phyloP scores from a whole-genome alignment of 2,329 filamentous ascomycete genomes.

The Botrytis paeoniae region DNA sequence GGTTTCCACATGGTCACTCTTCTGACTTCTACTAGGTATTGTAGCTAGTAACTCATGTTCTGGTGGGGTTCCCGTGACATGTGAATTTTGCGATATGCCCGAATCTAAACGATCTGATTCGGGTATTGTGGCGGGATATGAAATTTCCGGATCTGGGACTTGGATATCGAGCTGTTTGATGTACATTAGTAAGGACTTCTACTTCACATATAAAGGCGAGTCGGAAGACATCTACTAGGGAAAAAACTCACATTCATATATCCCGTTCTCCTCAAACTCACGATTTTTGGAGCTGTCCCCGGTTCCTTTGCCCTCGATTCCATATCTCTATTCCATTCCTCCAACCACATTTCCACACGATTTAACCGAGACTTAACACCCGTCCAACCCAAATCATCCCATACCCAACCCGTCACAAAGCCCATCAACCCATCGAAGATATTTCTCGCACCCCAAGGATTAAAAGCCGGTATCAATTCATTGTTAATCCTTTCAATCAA shows the following conservation, averaged over 20 bases:
- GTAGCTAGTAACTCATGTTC: not conserved
- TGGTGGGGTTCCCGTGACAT: not conserved
- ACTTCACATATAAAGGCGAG: not conserved
- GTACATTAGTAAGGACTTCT: conserved; percentile 30
- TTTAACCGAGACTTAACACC: conserved; percentile 69
- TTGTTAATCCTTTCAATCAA: conserved; percentile 80
- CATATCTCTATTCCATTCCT: conserved; percentile 79
- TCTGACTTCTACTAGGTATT: not conserved
- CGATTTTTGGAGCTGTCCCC: conserved; percentile 62
- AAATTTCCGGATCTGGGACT: conserved; percentile 74
- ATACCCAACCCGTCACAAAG: conserved; percentile 84
- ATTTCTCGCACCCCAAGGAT: conserved; percentile 73
- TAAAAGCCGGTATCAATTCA: conserved; percentile 72
- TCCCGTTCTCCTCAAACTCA: conserved; percentile 76
- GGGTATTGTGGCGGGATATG: conserved; percentile 33
- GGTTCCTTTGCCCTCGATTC: conserved; percentile 53
- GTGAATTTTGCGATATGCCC: conserved; percentile 4
- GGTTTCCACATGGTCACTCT: not conserved
- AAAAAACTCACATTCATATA: conserved; percentile 70
- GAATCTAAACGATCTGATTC: conserved; percentile 6
- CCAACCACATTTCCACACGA: conserved; percentile 75
- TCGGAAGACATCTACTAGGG: not conserved
- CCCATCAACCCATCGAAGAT: conserved; percentile 77
- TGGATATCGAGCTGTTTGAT: conserved; percentile 68
- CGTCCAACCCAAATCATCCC: conserved; percentile 84